Evolutionary conservation across 768 basidiomycete genomes (phyloP).

Genomic region (Botryobasidium botryosum): DNA sequence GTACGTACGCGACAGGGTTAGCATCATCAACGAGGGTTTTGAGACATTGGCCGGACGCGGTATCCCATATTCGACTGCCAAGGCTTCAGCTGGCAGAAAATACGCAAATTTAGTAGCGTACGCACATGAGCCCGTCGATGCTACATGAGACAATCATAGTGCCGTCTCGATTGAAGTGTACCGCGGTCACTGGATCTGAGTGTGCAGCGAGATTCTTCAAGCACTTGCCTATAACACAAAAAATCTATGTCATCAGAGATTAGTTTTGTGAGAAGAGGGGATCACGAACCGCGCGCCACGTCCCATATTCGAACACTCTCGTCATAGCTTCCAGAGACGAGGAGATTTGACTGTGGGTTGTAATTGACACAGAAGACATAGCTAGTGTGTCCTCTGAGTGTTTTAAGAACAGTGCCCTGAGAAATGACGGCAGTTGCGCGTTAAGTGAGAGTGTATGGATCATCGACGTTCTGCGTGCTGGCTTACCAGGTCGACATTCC

Average conservation of each 20-base stretch:
- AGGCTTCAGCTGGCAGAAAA: conserved; percentile 4
- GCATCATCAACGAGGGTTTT: conserved; percentile 95
- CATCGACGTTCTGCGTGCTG: not conserved
- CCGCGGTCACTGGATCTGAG: conserved; percentile 91
- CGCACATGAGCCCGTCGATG: conserved; percentile 98
- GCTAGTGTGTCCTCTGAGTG: conserved; percentile 73
- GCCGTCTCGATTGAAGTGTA: conserved; percentile 87
- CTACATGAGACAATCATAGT: conserved; percentile 88
- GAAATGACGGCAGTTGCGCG: conserved; percentile 4
- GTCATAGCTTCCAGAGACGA: conserved; percentile 89
- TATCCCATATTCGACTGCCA: conserved; percentile 88
- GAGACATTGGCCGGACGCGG: conserved; percentile 90
- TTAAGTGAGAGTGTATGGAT: conserved; percentile 1
- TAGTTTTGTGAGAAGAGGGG: not conserved
- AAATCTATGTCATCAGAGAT: not conserved
- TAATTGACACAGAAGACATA: conserved; percentile 91
- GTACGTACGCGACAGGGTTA: conserved; percentile 69
- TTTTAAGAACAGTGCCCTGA: conserved; percentile 44
- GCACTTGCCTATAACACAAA: conserved; percentile 41
- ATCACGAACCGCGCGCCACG: conserved; percentile 54
- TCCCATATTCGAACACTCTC: conserved; percentile 98
- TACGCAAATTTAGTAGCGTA: conserved; percentile 24
- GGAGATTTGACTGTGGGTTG: conserved; percentile 74
- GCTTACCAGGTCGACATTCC: conserved; percentile 52
- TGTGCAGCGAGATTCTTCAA: conserved; percentile 85